These are phyloP conservation scores for Lecanicillium sp. DNA, from an alignment of 2,329 filamentous ascomycete genomes.

Conservation along the genomic window DNA sequence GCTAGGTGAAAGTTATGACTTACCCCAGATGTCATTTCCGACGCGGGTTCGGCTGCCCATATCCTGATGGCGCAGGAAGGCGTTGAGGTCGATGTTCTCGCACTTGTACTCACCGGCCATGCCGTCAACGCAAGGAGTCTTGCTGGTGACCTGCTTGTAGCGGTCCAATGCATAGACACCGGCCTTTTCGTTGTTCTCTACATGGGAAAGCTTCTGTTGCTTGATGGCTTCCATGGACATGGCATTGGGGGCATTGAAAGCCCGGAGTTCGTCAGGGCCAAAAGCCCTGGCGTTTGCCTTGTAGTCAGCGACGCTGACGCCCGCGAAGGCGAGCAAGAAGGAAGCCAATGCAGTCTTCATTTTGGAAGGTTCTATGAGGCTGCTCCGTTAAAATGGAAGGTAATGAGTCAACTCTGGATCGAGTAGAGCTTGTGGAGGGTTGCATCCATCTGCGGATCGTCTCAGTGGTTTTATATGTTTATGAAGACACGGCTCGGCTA, in stretches of 20 bases:
- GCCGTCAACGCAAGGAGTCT: slow-evolving; percentile 18
- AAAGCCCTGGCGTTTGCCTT: neutral
- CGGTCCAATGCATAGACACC: slow-evolving; percentile 10
- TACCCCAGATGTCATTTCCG: slow-evolving; percentile 26
- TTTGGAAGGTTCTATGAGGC: neutral
- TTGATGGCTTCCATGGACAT: slow-evolving; percentile 1
- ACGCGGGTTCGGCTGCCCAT: slow-evolving; percentile 24
- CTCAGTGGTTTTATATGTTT: no score
- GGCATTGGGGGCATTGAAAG: slow-evolving; percentile 5
- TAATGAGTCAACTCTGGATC: no score
- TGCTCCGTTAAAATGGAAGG: no score
- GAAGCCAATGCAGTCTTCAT: slow-evolving; percentile 3
- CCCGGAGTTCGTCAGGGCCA: slow-evolving; percentile 2
- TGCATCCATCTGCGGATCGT: no score
- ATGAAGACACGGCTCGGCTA: no score
- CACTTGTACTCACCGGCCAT: slow-evolving; percentile 24
- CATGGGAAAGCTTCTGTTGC: neutral
- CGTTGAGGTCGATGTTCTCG: slow-evolving; percentile 26
- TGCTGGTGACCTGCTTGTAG: slow-evolving; percentile 7
- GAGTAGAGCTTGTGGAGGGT: no score
- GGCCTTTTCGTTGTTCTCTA: neutral
- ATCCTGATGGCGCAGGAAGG: slow-evolving; percentile 27
- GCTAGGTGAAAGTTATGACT: neutral
- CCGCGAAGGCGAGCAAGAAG: slow-evolving; percentile 3
- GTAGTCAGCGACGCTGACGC: slow-evolving; percentile 1